Conservation (phyloP, 495 filamentous ascomycete species). For the Letharia columbiana region DNA sequence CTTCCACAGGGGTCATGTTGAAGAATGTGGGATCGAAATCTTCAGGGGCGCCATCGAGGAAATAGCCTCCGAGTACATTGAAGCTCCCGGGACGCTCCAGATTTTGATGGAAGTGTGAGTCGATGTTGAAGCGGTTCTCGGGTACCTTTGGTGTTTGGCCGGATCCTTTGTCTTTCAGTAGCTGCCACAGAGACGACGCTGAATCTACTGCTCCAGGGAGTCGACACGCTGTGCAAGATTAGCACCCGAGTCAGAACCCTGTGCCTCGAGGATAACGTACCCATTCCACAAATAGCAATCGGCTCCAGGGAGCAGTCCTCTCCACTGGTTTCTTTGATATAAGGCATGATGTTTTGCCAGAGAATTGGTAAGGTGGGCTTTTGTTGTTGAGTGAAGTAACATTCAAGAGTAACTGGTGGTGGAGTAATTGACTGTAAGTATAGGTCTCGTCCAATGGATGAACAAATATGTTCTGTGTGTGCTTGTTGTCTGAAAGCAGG, state of each 20-base stretch:
- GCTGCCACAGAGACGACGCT: slow-evolving; percentile 34
- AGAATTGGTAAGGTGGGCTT: no score
- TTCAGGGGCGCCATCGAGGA: slow-evolving; percentile 42
- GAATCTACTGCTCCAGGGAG: slow-evolving; percentile 39
- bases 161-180: slow-evolving; percentile 22
- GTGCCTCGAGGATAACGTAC: slow-evolving; percentile 1
- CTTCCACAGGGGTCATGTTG: slow-evolving; percentile 37
- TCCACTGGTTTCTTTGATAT: no score
- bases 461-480: no score
- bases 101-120: slow-evolving; percentile 35
- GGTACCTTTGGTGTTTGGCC: slow-evolving; percentile 16
- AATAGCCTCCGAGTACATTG: slow-evolving; percentile 27
- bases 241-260: background rate
- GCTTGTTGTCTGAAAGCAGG: no score
- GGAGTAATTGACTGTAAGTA: no score
- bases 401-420: no score
- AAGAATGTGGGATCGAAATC: slow-evolving; percentile 53
- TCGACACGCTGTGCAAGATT: slow-evolving; percentile 25
- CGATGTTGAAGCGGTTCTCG: slow-evolving; percentile 36
- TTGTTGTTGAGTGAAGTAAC: no score
- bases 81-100: slow-evolving; percentile 16
- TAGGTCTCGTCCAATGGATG: no score
- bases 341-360: no score
- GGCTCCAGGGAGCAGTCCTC: slow-evolving; percentile 14
- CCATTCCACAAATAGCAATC: slow-evolving; percentile 23